phyloP scores from a whole-genome alignment of 1,284 basidiomycete species.

The Pascua guehoae region DNA sequence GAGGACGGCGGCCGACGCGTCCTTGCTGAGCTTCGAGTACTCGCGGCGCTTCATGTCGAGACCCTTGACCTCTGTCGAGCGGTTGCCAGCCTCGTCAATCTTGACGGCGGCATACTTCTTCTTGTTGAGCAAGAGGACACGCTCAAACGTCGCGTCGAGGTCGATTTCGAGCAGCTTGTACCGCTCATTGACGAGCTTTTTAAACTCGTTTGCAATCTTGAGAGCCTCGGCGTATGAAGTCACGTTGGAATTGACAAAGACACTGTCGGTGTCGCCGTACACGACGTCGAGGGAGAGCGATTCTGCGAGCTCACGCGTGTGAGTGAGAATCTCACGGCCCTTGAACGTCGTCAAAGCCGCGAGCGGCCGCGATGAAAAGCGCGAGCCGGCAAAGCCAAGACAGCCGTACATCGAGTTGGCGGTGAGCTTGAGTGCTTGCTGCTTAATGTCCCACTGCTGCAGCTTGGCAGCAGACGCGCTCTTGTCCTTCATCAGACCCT shows the following conservation, averaged over 20 bases:
- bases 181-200: slow-evolving; percentile 91
- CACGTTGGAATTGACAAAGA: slow-evolving; percentile 96
- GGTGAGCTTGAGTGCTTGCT: slow-evolving; percentile 94
- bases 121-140: slow-evolving; percentile 91
- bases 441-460: slow-evolving; percentile 94
- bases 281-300: slow-evolving; percentile 87
- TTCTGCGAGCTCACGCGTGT: slow-evolving; percentile 90
- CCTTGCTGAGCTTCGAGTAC: slow-evolving; percentile 88
- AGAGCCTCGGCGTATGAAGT: slow-evolving; percentile 82
- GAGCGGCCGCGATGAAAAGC: slow-evolving; percentile 95
- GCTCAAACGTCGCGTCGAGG: slow-evolving; percentile 88
- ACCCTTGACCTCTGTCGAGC: slow-evolving; percentile 88
- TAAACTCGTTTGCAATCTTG: slow-evolving; percentile 87
- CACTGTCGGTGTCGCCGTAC: slow-evolving; percentile 97
- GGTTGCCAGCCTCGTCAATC: slow-evolving; percentile 72
- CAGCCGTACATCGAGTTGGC: slow-evolving; percentile 99
- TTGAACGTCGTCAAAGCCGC: slow-evolving; percentile 97
- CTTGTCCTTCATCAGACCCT: slow-evolving; percentile 91
- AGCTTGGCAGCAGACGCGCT: slow-evolving; percentile 69
- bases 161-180: slow-evolving; percentile 97
- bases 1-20: slow-evolving; percentile 82
- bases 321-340: slow-evolving; percentile 93
- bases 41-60: slow-evolving; percentile 99
- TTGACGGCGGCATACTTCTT: slow-evolving; percentile 99
- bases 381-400: slow-evolving; percentile 93